Evolutionary conservation across 2,329 filamentous ascomycete species (phyloP).

Genomic region (Fusarium tjaetaba): DNA sequence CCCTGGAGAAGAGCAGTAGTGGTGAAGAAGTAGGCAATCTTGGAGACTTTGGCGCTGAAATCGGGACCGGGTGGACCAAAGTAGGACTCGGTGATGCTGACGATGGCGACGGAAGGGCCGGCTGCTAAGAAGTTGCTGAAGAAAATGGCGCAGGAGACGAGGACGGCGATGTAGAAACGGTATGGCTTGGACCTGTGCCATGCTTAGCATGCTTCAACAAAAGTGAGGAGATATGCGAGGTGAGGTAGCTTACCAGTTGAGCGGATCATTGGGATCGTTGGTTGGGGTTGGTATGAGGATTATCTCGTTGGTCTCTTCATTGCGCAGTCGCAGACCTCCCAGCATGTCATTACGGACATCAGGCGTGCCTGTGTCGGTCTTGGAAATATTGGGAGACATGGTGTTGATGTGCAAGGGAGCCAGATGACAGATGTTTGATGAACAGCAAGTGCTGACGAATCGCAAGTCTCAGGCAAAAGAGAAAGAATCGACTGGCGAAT

Average conservation of each 20-base stretch:
- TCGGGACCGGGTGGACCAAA: slow-evolving; percentile 51
- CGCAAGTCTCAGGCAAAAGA: background rate
- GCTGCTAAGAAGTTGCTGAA: slow-evolving; percentile 67
- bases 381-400: background rate
- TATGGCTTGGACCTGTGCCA: slow-evolving; percentile 53
- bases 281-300: slow-evolving; percentile 32
- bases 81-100: slow-evolving; percentile 58
- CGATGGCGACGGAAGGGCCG: slow-evolving; percentile 63
- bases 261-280: slow-evolving; percentile 43
- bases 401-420: background rate
- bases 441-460: background rate
- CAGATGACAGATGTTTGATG: background rate
- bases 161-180: slow-evolving; percentile 60
- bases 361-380: background rate
- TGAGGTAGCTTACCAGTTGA: background rate
- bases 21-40: slow-evolving; percentile 64
- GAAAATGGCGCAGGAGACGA: slow-evolving; percentile 63
- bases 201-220: accelerated
- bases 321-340: background rate
- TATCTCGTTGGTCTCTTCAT: slow-evolving; percentile 14
- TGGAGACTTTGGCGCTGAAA: slow-evolving; percentile 49
- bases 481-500: too few species aligned
- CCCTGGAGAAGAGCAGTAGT: slow-evolving; percentile 55
- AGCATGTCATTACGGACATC: background rate
- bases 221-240: accelerated